Percentiles rank a stretch among this genome's conserved stretches.
Conservation (phyloP, 495 filamentous ascomycete species). For the Ramalina intermedia region DNA sequence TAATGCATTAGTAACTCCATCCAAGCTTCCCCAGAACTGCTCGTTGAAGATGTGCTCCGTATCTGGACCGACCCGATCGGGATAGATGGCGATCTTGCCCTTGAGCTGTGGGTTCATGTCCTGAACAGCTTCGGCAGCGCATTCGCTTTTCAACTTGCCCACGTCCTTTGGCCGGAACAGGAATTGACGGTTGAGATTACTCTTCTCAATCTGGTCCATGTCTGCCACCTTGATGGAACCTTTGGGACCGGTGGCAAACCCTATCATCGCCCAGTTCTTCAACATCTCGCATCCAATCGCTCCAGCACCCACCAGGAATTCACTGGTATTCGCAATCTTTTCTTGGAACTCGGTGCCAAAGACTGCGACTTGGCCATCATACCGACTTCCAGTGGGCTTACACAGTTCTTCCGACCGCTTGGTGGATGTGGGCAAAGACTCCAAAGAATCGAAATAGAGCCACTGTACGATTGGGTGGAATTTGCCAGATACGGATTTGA, state of each 20-base stretch:
- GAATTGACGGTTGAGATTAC: slow-evolving; percentile 97
- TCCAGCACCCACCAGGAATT: slow-evolving; percentile 93
- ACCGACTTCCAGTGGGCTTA: slow-evolving; percentile 66
- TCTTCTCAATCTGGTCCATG: slow-evolving; percentile 98
- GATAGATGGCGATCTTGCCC: slow-evolving; percentile 68
- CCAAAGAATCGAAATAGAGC: slow-evolving; percentile 94
- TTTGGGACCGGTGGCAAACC: slow-evolving; percentile 73
- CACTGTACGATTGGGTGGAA: slow-evolving; percentile 87
- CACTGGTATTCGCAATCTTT: slow-evolving; percentile 71
- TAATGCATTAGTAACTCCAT: slow-evolving; percentile 90
- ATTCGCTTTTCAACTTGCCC: slow-evolving; percentile 93
- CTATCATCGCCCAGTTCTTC: slow-evolving; percentile 99
- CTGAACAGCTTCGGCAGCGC: slow-evolving; percentile 74
- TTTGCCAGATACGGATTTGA: slow-evolving; percentile 96
- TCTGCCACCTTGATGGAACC: slow-evolving; percentile 88
- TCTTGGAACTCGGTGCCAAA: slow-evolving; percentile 90
- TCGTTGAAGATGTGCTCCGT: slow-evolving; percentile 95
- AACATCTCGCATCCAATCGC: slow-evolving; percentile 99
- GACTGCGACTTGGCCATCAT: slow-evolving; percentile 95
- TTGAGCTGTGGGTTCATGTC: slow-evolving; percentile 88
- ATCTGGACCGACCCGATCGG: slow-evolving; percentile 81
- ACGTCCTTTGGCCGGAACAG: slow-evolving; percentile 90
- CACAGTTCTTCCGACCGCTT: slow-evolving; percentile 75
- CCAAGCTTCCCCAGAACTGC: slow-evolving; percentile 78
- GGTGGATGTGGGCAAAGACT: slow-evolving; percentile 66